A percentile compares a stretch with the other conserved stretches of the same genome.
Conservation (phyloP, 805 yeast species). For the Candida maris region DNA sequence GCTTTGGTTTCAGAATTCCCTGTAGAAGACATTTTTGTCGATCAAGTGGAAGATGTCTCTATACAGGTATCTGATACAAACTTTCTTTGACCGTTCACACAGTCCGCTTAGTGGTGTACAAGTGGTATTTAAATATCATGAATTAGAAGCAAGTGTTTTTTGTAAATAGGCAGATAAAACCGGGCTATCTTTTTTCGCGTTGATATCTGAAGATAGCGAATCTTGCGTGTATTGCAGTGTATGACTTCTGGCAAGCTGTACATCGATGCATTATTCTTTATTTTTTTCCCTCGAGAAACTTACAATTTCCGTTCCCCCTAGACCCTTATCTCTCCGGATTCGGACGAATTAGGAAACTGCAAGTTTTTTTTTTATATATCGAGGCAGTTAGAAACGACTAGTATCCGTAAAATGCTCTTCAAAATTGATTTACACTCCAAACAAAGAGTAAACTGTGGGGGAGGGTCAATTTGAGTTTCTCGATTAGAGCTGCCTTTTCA, state of each 20-base stretch:
- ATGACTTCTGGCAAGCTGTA: neutral
- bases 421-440: neutral
- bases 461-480: conserved; percentile 1
- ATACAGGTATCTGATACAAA: neutral
- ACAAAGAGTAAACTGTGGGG: neutral
- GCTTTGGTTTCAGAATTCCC: neutral
- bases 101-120: neutral
- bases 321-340: neutral
- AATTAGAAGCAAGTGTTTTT: neutral
- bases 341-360: neutral
- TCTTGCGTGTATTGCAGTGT: neutral
- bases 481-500: conserved; percentile 7
- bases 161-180: neutral
- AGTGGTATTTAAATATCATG: neutral
- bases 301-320: neutral
- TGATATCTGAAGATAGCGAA: neutral
- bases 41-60: neutral
- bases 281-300: neutral
- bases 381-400: neutral
- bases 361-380: neutral
- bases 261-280: neutral
- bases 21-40: neutral
- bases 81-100: no score
- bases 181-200: neutral
- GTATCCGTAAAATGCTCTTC: neutral